Percentiles rank a stretch among this genome's conserved stretches.
These are phyloP conservation scores for Lagerstroemia speciosa DNA, from an alignment of 345 rosid species.

Conservation along the genomic window DNA sequence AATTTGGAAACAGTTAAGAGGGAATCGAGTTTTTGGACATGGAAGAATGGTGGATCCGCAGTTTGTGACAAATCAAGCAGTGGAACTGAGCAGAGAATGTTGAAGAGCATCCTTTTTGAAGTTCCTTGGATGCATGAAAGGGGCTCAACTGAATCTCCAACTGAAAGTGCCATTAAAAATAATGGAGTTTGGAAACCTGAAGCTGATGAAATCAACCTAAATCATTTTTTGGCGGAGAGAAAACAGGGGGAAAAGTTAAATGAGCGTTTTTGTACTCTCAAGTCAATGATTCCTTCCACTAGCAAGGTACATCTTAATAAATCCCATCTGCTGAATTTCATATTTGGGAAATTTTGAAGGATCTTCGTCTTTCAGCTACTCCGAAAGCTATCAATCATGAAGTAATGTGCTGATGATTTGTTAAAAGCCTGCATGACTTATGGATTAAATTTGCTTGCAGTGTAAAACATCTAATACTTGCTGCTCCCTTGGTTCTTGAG, in stretches of 20 bases:
- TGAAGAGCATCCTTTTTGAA: constrained; percentile 68
- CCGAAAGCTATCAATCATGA: neutral
- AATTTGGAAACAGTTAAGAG: constrained; percentile 34
- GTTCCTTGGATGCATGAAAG: constrained; percentile 54
- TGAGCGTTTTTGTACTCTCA: constrained; percentile 47
- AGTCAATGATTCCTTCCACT: constrained; percentile 59
- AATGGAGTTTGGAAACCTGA: constrained; percentile 34
- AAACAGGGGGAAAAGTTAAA: constrained; percentile 46
- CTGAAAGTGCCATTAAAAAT: constrained; percentile 20
- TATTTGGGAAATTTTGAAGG: neutral
- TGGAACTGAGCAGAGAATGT: constrained; percentile 34
- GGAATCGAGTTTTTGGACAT: constrained; percentile 54
- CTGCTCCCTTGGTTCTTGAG: no score
- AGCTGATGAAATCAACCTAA: constrained; percentile 42
- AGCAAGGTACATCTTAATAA: constrained; percentile 42
- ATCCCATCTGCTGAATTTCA: neutral
- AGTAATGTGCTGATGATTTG: neutral
- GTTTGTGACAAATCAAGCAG: constrained; percentile 15
- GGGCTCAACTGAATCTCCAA: constrained; percentile 27
- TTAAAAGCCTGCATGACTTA: no score
- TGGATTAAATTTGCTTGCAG: no score
- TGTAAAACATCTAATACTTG: no score
- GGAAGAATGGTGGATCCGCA: constrained; percentile 37
- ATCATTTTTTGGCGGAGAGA: constrained; percentile 39
- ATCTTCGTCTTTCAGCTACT: neutral